These are phyloP conservation scores for Trichophyton benhamiae DNA, from an alignment of 2,329 filamentous ascomycete genomes.

Conservation along the genomic window DNA sequence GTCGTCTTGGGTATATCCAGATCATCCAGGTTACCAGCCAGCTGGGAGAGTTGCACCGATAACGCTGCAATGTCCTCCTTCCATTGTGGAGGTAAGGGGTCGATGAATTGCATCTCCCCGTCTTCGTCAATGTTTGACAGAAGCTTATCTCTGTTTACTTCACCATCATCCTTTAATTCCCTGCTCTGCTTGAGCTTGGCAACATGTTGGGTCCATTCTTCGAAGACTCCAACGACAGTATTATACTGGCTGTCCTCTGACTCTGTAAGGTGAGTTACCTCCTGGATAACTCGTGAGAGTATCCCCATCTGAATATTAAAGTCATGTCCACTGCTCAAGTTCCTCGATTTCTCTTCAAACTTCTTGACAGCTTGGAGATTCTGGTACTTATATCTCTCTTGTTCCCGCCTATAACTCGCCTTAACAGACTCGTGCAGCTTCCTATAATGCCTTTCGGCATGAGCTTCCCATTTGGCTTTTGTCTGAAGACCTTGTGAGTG, in stretches of 20 bases:
- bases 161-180: background rate
- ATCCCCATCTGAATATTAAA: slow-evolving; percentile 28
- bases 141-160: background rate
- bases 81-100: slow-evolving; percentile 25
- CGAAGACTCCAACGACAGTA: slow-evolving; percentile 22
- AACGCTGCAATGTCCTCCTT: slow-evolving; percentile 23
- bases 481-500: slow-evolving; percentile 22
- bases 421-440: slow-evolving; percentile 27
- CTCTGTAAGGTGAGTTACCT: slow-evolving; percentile 24
- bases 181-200: slow-evolving; percentile 13
- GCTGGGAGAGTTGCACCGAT: slow-evolving; percentile 25
- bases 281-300: slow-evolving; percentile 29
- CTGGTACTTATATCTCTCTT: slow-evolving; percentile 21
- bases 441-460: slow-evolving; percentile 21
- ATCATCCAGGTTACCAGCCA: slow-evolving; percentile 24
- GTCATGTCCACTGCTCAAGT: slow-evolving; percentile 19
- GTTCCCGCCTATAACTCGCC: slow-evolving; percentile 25
- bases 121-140: slow-evolving; percentile 8
- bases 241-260: slow-evolving; percentile 21
- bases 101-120: slow-evolving; percentile 21
- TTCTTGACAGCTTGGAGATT: slow-evolving; percentile 26
- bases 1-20: slow-evolving; percentile 25
- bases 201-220: slow-evolving; percentile 25
- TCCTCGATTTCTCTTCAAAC: slow-evolving; percentile 24
- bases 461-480: slow-evolving; percentile 22